These are phyloP conservation scores for Byssochlamys sp. DNA, from an alignment of 2,329 filamentous ascomycete species.

Conservation along the genomic window DNA sequence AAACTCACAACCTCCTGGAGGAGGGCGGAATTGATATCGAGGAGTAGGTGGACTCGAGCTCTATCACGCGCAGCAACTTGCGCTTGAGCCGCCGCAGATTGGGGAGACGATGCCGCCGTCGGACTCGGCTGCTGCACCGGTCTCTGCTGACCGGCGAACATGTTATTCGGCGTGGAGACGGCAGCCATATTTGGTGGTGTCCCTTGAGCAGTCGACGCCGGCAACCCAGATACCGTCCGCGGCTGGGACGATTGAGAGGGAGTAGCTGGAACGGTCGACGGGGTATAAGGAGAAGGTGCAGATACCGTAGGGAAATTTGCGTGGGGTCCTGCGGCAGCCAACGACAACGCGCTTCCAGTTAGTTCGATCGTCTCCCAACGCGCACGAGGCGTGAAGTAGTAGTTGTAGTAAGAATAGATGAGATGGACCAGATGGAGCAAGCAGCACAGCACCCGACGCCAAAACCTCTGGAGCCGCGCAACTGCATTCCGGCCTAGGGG, in stretches of 20 bases:
- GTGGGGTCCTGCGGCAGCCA: slow-evolving; percentile 22
- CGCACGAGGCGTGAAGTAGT: slow-evolving; percentile 6
- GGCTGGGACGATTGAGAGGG: slow-evolving; percentile 23
- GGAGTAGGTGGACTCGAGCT: slow-evolving; percentile 35
- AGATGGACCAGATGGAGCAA: slow-evolving; percentile 1
- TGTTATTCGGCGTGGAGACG: slow-evolving; percentile 21
- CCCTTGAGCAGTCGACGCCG: slow-evolving; percentile 22
- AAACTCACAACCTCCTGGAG: slow-evolving; percentile 40
- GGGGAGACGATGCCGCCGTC: slow-evolving; percentile 11
- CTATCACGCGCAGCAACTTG: slow-evolving; percentile 33
- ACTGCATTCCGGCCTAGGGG: neutral
- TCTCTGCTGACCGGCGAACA: slow-evolving; percentile 20
- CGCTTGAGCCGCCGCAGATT: slow-evolving; percentile 19
- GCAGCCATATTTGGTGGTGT: slow-evolving; percentile 29
- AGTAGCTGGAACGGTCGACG: slow-evolving; percentile 16
- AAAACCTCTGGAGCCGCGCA: neutral
- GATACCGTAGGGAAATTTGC: slow-evolving; percentile 21
- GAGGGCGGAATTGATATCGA: slow-evolving; percentile 40
- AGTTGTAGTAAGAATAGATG: slow-evolving; percentile 7
- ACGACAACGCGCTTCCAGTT: slow-evolving; percentile 5
- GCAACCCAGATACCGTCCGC: slow-evolving; percentile 17
- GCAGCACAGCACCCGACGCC: neutral
- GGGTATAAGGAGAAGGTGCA: slow-evolving; percentile 24
- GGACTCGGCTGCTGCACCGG: slow-evolving; percentile 9
- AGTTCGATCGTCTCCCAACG: slow-evolving; percentile 1